phyloP scores from a whole-genome alignment of 2,329 filamentous ascomycete species.

The Penicillium sp. region DNA sequence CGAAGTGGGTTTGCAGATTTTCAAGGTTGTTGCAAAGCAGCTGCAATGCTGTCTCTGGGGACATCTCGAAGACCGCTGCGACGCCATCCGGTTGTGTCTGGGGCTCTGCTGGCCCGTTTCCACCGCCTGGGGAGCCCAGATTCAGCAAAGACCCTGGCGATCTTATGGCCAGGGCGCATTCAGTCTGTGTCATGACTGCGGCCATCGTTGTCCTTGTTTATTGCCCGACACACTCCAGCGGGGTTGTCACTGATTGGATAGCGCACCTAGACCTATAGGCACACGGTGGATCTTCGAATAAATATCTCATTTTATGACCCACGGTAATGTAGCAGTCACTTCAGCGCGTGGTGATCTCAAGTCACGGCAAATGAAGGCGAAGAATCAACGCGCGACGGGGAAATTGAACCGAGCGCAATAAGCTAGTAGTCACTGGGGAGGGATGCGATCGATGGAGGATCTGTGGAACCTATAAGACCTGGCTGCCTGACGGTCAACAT shows the following conservation, averaged over 20 bases:
- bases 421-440: background rate
- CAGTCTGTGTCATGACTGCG: conserved; percentile 20
- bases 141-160: conserved; percentile 15
- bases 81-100: conserved; percentile 1
- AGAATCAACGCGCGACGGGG: background rate
- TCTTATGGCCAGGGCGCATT: conserved; percentile 8
- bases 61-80: conserved; percentile 61
- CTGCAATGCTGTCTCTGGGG: conserved; percentile 72
- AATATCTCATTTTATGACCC: conserved; percentile 36
- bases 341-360: conserved; percentile 6
- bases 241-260: conserved; percentile 13
- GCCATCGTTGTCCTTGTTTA: conserved; percentile 21
- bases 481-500: conserved; percentile 14
- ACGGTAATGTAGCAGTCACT: conserved; percentile 8
- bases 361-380: background rate
- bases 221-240: conserved; percentile 17
- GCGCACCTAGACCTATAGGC: conserved; percentile 30
- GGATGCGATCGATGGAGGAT: conserved; percentile 6
- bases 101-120: conserved; percentile 1
- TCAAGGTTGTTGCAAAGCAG: conserved; percentile 73
- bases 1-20: conserved; percentile 61
- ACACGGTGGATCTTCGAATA: conserved; percentile 24
- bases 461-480: conserved; percentile 6
- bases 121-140: conserved; percentile 10
- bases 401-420: background rate